Evolutionary conservation across 179 eudicot genomes (phyloP), one percentile per base, ranked within the genome.

Genomic region (Nepenthes alata): DNA sequence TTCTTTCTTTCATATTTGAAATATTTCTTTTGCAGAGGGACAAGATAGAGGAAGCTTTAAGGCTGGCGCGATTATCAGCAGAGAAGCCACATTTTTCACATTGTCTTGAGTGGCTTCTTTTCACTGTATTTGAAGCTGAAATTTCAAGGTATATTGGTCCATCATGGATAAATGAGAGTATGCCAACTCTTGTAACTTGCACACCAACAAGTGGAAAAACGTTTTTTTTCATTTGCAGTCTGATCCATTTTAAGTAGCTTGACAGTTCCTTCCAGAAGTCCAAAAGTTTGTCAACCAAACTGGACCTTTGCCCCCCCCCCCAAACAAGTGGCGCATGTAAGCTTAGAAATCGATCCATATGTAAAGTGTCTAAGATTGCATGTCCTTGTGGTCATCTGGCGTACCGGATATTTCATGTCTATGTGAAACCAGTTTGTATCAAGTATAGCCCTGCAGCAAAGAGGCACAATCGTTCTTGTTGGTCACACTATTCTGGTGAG

Each of bases 91-190:
- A 89, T 79, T 93, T 93, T 80, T 89, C 97, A 56, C 98, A 87
- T 67, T 89, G 95, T 72, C 78, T 93, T 60, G 98, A 93, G 80
- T 93, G 98, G 98, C 98, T 93, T 68, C 97, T 93, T 64, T 93
- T 93, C 74, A 93, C 98, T 11, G 98, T 93, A 60, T 93, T 93
- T 72, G 98, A 93, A 64, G 95, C 95, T 65, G 98, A 89, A 47
- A 89, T 93, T 74, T 89, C 97, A 61, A 79, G 97, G 98, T 93
- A 73, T 61, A 52, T 61, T 45, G 5, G 11, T 2, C 14, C 4
- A 50, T 50, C 53, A 39, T 50, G 1, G 45, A 39, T 3, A 7
- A 4, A 39, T 39, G 7, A 39, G 45, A 41, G 8, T 41, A 41
- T 41, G 45, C 45, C 8, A 41, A 41, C 45, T 50, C n/a, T 8